A percentile compares a stretch with the other conserved stretches of the same genome.
phyloP scores from a whole-genome alignment of 805 yeast species.

The Pichia rugopelliculosa region DNA sequence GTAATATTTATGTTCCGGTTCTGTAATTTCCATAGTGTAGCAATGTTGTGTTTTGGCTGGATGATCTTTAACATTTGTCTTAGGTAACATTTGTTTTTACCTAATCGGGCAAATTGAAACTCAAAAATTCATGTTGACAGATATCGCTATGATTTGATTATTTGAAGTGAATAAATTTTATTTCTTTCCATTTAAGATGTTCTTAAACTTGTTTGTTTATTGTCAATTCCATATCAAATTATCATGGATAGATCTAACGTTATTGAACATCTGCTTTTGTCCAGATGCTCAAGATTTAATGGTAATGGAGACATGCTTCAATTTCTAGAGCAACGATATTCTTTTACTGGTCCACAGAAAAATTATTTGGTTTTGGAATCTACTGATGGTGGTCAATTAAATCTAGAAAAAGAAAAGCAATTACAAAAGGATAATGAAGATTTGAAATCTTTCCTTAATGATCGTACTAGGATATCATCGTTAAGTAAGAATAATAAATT shows the following conservation, averaged over 20 bases:
- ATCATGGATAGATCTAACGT: slow-evolving; percentile 37
- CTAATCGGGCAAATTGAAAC: background rate
- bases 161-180: no score
- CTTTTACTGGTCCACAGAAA: slow-evolving; percentile 39
- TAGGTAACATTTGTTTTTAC: background rate
- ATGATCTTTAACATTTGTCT: no score
- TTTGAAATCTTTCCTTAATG: background rate
- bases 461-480: background rate
- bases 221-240: background rate
- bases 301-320: slow-evolving; percentile 30
- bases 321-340: slow-evolving; percentile 39
- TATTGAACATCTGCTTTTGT: slow-evolving; percentile 40
- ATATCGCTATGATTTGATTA: no score
- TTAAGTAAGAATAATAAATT: slow-evolving; percentile 16
- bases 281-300: slow-evolving; percentile 36
- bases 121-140: background rate
- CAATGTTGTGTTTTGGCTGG: background rate
- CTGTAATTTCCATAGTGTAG: background rate
- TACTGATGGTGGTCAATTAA: slow-evolving; percentile 27
- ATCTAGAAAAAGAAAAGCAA: slow-evolving; percentile 10
- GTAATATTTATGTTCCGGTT: background rate
- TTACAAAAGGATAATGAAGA: slow-evolving; percentile 14
- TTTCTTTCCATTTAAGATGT: no score
- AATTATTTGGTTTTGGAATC: slow-evolving; percentile 36
- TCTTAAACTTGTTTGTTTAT: no score